Percentiles rank a stretch among this genome's conserved stretches.
These are phyloP conservation scores for Metschnikowia kofuensis DNA, from an alignment of 805 yeast genomes.

Conservation along the genomic window DNA sequence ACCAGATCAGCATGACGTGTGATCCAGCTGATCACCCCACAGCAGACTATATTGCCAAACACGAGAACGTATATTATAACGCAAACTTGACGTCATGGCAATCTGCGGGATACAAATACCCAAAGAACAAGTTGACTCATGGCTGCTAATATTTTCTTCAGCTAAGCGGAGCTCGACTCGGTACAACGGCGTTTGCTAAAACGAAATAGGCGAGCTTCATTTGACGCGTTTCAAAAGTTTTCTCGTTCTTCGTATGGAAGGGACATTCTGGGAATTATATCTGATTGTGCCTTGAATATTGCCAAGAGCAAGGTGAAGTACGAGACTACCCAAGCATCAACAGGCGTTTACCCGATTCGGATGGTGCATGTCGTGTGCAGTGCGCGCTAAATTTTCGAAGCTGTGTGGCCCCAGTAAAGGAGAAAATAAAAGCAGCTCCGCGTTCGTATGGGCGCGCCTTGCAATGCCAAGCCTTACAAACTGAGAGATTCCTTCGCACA, in stretches of 20 bases:
- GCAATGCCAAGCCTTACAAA: background rate
- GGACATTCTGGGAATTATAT: no score
- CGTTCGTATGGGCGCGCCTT: background rate
- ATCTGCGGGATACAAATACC: constrained; percentile 60
- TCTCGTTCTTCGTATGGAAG: no score
- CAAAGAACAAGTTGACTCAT: constrained; percentile 30
- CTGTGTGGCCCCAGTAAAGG: background rate
- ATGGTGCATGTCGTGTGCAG: background rate
- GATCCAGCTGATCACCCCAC: constrained; percentile 89
- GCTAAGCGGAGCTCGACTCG: no score
- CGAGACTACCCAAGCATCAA: background rate
- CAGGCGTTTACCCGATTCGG: background rate
- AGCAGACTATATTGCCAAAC: constrained; percentile 70
- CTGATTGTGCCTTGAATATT: no score
- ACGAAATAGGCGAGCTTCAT: no score
- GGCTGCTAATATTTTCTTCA: constrained; percentile 5
- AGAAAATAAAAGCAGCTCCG: background rate
- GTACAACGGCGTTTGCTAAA: no score
- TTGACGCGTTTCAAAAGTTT: no score
- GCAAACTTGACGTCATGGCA: constrained; percentile 73
- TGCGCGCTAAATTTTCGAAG: background rate
- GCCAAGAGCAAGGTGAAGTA: background rate
- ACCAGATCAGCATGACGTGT: constrained; percentile 62
- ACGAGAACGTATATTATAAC: constrained; percentile 65
- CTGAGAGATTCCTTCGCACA: background rate